These are phyloP conservation scores for Carex scoparia DNA, from an alignment of 176 grass and related monocot species.

Conservation along the genomic window DNA sequence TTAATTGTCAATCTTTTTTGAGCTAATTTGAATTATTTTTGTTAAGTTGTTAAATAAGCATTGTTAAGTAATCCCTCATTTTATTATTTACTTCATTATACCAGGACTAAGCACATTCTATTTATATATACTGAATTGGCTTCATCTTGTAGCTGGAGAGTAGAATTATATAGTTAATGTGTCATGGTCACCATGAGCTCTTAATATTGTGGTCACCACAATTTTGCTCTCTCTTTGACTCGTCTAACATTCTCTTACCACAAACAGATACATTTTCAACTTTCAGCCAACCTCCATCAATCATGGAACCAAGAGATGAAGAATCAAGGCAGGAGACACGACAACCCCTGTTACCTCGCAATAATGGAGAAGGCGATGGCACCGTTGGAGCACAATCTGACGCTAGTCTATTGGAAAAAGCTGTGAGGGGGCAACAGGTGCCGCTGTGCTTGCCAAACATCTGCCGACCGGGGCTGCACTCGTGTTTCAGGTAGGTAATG, in stretches of 20 bases:
- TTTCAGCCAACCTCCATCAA: not conserved
- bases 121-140: not conserved
- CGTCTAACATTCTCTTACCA: not conserved
- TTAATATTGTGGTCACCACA: not conserved
- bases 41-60: no score
- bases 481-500: constrained; percentile 11
- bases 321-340: not conserved
- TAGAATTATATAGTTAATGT: not conserved
- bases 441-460: constrained; percentile 17
- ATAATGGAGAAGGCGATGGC: not conserved
- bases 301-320: constrained; percentile 9
- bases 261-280: not conserved
- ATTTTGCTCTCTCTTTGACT: not conserved
- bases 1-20: no score
- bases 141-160: not conserved
- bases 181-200: not conserved
- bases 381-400: not conserved
- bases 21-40: no score
- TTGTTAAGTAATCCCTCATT: no score
- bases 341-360: constrained; percentile 4
- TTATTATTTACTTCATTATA: not conserved
- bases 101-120: not conserved
- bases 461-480: not conserved
- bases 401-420: constrained; percentile 5
- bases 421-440: not conserved